phyloP scores from a whole-genome alignment of 2,329 filamentous ascomycete species.

The Colletotrichum truncatum region DNA sequence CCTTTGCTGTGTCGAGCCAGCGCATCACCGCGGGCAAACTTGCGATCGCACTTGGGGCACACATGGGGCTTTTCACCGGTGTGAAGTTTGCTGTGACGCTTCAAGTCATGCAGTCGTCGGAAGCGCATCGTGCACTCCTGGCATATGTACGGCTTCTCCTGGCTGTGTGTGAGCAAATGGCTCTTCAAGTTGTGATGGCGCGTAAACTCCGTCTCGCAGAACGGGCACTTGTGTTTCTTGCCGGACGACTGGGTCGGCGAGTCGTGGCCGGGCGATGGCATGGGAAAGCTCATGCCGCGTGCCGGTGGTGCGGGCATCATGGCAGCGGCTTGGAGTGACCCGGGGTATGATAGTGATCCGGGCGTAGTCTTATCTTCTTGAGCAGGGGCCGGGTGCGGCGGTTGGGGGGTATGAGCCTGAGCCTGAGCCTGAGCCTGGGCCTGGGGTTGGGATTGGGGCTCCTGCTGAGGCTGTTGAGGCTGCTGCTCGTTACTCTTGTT shows the following conservation, averaged over 20 bases:
- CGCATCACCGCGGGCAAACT: slow-evolving; percentile 95
- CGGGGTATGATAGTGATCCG: slow-evolving; percentile 64
- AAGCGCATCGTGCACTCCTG: slow-evolving; percentile 94
- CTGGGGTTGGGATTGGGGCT: slow-evolving; percentile 51
- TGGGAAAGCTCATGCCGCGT: slow-evolving; percentile 67
- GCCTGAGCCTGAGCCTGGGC: slow-evolving; percentile 61
- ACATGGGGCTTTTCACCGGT: slow-evolving; percentile 96
- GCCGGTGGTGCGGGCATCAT: slow-evolving; percentile 54
- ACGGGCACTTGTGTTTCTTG: slow-evolving; percentile 96
- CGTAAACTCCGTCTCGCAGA: slow-evolving; percentile 96
- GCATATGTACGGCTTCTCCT: slow-evolving; percentile 97
- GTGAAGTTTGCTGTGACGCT: slow-evolving; percentile 95
- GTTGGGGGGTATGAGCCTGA: slow-evolving; percentile 46
- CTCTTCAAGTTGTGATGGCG: slow-evolving; percentile 98
- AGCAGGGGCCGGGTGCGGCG: slow-evolving; percentile 50
- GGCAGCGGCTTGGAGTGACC: slow-evolving; percentile 53
- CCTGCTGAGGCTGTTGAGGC: slow-evolving; percentile 41
- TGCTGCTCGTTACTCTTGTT: slow-evolving; percentile 44
- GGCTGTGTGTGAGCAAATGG: slow-evolving; percentile 94
- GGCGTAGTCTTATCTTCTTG: slow-evolving; percentile 61
- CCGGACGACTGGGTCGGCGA: slow-evolving; percentile 63
- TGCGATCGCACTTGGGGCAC: slow-evolving; percentile 92
- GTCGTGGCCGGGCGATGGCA: slow-evolving; percentile 54
- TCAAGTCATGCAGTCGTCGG: slow-evolving; percentile 90
- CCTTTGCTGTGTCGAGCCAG: slow-evolving; percentile 95